Evolutionary conservation across 176 grass and related monocot species (phyloP).

Genomic region (Juncus effusus): DNA sequence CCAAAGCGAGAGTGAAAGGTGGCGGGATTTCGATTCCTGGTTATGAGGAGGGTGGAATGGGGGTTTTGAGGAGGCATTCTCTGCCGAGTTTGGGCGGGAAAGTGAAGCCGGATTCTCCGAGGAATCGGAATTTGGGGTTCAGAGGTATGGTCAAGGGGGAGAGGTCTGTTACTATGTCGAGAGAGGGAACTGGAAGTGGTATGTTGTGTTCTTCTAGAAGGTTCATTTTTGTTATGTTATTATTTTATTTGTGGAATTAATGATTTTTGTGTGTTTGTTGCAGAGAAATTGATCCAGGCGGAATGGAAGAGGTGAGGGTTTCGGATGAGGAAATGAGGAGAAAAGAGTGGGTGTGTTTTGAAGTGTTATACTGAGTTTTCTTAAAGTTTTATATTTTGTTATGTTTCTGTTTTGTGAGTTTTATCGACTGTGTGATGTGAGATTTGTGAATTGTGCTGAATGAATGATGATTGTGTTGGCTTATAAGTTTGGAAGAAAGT

Average conservation of each 20-base stretch:
- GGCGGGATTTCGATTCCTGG: conserved; percentile 29
- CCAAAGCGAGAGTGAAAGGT: conserved; percentile 37
- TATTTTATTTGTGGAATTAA: neutral
- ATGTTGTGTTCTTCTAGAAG: conserved; percentile 11
- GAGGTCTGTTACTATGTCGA: conserved; percentile 32
- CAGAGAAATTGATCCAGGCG: conserved; percentile 38
- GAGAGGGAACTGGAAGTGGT: conserved; percentile 41
- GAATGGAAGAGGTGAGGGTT: conserved; percentile 36
- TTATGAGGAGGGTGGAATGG: conserved; percentile 29
- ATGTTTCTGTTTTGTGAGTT: no score
- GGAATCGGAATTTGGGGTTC: conserved; percentile 14
- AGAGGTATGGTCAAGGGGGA: conserved; percentile 26
- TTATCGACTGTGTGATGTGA: no score
- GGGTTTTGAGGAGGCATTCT: conserved; percentile 29
- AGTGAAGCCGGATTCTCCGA: conserved; percentile 32
- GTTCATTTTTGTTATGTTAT: neutral
- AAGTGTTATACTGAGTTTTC: no score
- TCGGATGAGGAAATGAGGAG: no score
- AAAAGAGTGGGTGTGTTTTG: no score
- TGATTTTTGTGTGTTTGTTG: conserved; percentile 5
- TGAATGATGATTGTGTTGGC: no score
- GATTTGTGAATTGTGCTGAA: no score
- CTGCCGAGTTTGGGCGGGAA: conserved; percentile 35
- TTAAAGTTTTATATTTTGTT: no score
- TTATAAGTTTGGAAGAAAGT: no score